These are phyloP conservation scores for Diplosphaera chodatii DNA, from an alignment of 139 green algal genomes.

Conservation along the genomic window DNA sequence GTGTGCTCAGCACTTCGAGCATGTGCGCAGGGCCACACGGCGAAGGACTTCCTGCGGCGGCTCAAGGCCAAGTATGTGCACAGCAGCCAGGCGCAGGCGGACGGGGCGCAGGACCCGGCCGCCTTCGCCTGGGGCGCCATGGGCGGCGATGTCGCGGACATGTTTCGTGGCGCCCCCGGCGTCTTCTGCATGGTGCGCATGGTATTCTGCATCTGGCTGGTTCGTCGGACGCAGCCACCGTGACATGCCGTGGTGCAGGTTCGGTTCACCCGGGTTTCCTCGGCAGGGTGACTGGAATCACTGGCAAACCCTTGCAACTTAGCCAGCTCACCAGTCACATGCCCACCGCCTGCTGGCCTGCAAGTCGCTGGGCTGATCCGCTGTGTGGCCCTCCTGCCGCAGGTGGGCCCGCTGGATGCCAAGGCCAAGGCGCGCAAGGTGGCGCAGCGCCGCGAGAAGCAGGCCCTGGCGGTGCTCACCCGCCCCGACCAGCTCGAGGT, in stretches of 20 bases:
- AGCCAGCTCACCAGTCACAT: no score
- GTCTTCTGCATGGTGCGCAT: conserved; percentile 32
- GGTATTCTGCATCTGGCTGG: no score
- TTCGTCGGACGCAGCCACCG: no score
- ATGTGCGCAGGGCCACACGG: conserved; percentile 24
- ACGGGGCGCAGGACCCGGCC: conserved; percentile 17
- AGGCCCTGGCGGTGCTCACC: conserved; percentile 1
- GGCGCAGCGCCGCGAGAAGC: conserved; percentile 8
- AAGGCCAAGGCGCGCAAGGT: conserved; percentile 32
- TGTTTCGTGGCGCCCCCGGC: conserved; percentile 30
- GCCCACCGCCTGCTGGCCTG: no score
- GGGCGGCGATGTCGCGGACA: conserved; percentile 6
- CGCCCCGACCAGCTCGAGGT: background rate
- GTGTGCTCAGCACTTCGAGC: conserved; percentile 25
- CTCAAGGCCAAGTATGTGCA: conserved; percentile 25
- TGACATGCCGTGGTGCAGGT: no score
- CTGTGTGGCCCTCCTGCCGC: background rate
- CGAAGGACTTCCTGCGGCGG: conserved; percentile 24
- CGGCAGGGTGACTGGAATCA: no score
- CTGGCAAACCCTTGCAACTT: no score
- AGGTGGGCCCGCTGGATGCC: conserved; percentile 32
- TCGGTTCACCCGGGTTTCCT: no score
- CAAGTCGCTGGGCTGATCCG: no score
- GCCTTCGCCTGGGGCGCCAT: conserved; percentile 57
- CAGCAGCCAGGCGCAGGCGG: conserved; percentile 19